Evolutionary conservation across 768 basidiomycete species (phyloP), one percentile per base, ranked within the genome.

Genomic region (Hygrophorus pudorinus): DNA sequence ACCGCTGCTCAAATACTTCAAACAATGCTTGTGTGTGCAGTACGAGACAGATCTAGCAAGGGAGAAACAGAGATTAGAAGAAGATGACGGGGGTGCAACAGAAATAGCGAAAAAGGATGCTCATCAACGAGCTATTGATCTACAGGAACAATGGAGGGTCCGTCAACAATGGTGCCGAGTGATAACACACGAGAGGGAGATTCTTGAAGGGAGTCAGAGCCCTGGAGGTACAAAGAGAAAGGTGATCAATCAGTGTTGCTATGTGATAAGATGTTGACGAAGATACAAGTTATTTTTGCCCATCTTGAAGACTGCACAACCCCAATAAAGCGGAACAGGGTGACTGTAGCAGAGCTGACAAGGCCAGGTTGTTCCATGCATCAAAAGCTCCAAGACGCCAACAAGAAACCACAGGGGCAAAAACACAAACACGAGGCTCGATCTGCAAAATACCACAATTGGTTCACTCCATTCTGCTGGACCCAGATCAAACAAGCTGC

Each of bases 281-380:
- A n/a, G n/a, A n/a, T n/a, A n/a, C n/a, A n/a, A n/a, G n/a, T n/a
- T n/a, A n/a, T n/a, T n/a, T n/a, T n/a, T n/a, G n/a, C n/a, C n/a
- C n/a, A n/a, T n/a, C n/a, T n/a, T n/a, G n/a, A n/a, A n/a, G n/a
- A n/a, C n/a, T n/a, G n/a, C n/a, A n/a, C n/a, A n/a, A n/a, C n/a
- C n/a, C 18, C 13, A 39, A 39, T 13, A 12, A 39, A 39, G 21
- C n/a, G 12, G 21, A 13, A 13, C 38, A 39, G 20, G 38, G 18
- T 12, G 17, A 34, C 35, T 12, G 21, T 48, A 18, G 38, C 49
- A 6, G 51, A 54, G 33, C 48, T 41, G 16, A 52, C 46, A 14
- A 34, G 40, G 33, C 53, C 44, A 4, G 49, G 46, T 9, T 31
- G 41, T 7, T 29, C 17, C 11, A 13, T 50, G 10, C 24, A 39